phyloP scores from a whole-genome alignment of 441 rosid species.

The Syzygium malaccense region DNA sequence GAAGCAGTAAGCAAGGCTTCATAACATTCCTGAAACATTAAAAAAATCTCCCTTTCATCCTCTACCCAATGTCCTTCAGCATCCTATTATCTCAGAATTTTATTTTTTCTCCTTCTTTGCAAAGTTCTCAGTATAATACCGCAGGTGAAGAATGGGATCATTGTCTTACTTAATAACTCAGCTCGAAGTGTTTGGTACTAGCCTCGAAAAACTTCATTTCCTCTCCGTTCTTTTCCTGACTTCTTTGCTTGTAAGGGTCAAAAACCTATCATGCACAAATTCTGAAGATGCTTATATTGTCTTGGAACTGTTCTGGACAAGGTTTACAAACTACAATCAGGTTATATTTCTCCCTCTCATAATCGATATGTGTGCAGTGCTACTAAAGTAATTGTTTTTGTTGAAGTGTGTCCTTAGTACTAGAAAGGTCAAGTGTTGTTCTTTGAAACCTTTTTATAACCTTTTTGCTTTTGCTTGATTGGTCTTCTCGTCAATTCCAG shows the following conservation, averaged over 20 bases:
- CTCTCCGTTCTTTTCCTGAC: too few species aligned
- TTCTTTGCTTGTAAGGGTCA: too few species aligned
- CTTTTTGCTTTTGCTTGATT: not conserved
- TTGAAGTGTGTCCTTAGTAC: not conserved
- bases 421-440: not conserved
- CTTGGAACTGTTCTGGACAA: not conserved
- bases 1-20: not conserved
- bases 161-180: too few species aligned
- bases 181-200: too few species aligned
- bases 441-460: not conserved
- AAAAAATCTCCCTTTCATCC: not conserved
- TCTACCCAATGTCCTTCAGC: not conserved
- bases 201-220: too few species aligned
- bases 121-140: not conserved
- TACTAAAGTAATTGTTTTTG: not conserved
- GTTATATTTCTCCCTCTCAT: not conserved
- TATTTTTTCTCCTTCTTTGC: not conserved
- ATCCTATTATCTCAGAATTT: not conserved
- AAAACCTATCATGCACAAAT: too few species aligned
- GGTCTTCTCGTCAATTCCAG: not conserved
- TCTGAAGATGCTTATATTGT: not conserved
- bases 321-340: not conserved
- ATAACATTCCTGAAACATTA: not conserved
- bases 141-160: too few species aligned
- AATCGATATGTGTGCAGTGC: not conserved